phyloP scores from a whole-genome alignment of 2,329 filamentous ascomycete genomes.

The Fusarium gaditjirri region DNA sequence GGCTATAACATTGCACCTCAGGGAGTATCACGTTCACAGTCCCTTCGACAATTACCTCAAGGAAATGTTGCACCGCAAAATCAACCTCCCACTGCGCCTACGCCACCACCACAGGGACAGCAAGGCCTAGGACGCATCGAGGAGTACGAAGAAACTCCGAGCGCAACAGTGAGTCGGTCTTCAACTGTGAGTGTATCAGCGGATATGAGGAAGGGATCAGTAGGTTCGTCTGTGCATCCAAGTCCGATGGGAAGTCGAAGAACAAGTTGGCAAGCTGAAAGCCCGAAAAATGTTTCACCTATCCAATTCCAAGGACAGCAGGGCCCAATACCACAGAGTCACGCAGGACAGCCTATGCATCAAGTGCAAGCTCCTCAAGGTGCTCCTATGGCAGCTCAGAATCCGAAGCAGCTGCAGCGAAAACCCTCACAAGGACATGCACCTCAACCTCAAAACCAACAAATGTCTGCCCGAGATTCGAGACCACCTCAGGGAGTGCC shows the following conservation, averaged over 20 bases:
- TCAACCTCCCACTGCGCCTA: constrained; percentile 3
- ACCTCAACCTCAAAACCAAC: constrained; percentile 12
- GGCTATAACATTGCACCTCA: background rate
- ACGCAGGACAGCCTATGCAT: constrained; percentile 13
- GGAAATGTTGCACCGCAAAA: constrained; percentile 8
- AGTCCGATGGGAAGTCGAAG: constrained; percentile 36
- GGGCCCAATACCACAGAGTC: constrained; percentile 1
- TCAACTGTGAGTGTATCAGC: constrained; percentile 28
- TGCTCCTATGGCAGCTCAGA: constrained; percentile 15
- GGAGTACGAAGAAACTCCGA: constrained; percentile 39
- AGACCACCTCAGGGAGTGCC: background rate
- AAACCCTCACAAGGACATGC: constrained; percentile 35
- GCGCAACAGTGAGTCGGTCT: constrained; percentile 28
- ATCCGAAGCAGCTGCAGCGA: constrained; percentile 24
- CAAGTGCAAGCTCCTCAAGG: constrained; percentile 1
- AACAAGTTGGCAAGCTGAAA: constrained; percentile 37
- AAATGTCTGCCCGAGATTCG: constrained; percentile 10
- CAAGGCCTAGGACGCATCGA: constrained; percentile 41
- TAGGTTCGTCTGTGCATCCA: constrained; percentile 29
- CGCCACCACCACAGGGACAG: constrained; percentile 26
- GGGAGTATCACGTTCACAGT: constrained; percentile 21
- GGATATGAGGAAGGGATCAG: constrained; percentile 27
- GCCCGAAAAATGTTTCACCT: constrained; percentile 14
- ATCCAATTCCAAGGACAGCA: constrained; percentile 26
- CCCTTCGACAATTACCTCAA: constrained; percentile 27